Conservation (phyloP, 129 eudicot genomes). For the Saposhnikovia divaricata region DNA sequence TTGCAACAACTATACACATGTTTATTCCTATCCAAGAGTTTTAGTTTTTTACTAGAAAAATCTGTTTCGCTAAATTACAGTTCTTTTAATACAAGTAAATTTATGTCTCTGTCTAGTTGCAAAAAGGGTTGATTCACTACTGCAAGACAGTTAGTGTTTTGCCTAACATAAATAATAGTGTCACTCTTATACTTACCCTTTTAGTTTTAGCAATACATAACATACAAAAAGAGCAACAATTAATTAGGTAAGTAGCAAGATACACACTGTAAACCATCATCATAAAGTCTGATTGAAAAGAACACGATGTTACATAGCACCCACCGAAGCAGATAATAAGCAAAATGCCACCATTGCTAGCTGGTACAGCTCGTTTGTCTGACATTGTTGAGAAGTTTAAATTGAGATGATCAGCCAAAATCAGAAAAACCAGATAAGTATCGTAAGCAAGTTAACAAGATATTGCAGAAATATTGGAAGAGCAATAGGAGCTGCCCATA, state of each 20-base stretch:
- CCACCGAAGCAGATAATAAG: conserved; percentile 94
- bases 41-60: neutral
- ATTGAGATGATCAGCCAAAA: neutral
- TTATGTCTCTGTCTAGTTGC: neutral
- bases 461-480: conserved; percentile 1
- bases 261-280: neutral
- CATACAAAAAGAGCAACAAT: neutral
- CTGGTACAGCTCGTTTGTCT: conserved; percentile 98
- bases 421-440: neutral
- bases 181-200: neutral
- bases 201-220: neutral
- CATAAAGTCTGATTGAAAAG: neutral
- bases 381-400: conserved; percentile 14
- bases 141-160: neutral
- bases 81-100: neutral
- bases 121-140: neutral
- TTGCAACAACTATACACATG: neutral
- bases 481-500: neutral
- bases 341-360: conserved; percentile 98
- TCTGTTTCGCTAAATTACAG: neutral
- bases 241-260: neutral
- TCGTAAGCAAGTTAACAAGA: neutral
- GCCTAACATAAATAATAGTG: neutral
- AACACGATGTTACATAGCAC: conserved; percentile 11
- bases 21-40: neutral